Evolutionary conservation across 345 rosid species (phyloP), one percentile per base, ranked within the genome.

Genomic region (Trapa bicornis): DNA sequence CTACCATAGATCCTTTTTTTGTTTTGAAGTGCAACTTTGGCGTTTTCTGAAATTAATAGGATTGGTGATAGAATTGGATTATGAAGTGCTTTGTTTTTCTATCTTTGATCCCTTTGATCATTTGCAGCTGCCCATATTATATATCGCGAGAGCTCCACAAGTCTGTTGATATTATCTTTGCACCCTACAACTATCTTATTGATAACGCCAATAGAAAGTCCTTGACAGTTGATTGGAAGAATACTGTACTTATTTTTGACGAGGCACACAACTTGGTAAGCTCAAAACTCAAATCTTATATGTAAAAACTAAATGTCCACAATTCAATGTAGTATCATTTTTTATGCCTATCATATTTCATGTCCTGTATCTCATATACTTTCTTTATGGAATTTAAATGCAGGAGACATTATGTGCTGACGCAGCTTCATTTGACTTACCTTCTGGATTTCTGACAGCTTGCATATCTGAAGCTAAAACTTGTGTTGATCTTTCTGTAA

Each of bases 221-320:
- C 74, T 81, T 91, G 58, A 78, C 79, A 9, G 70, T 94, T 72
- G 76, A 82, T 68, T 94, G 96, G 99, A 52, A 70, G 37, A 78
- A 73, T 57, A 80, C 91, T 77, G 65, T 91, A 75, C 77, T 94
- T 66, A 94, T 94, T 77, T 91, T 94, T 83, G 95, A 89, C 73
- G 97, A 94, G 82, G 97, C 97, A 74, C 99, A 91, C 86, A 94
- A 91, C 78, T 82, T 91, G 82, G 97, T 94, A 77, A 85, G 96
- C 68, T 57, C 73, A 67, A 77, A 54, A 16, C 39, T 64, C 43
- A 41, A 4, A 41, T 3, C 43, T 41, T 41, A 8, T 41, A 4
- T 41, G 7, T 65, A 54, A 64, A 66, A 22, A 63, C 54, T 58
- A 22, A 47, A 43, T 37, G 53, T 61, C 47, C 58, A 38, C 45